Percentiles rank a stretch among this genome's conserved stretches.
Conservation (phyloP, 352 stramenopile genomes). For the Globisporangium heterothallicum region DNA sequence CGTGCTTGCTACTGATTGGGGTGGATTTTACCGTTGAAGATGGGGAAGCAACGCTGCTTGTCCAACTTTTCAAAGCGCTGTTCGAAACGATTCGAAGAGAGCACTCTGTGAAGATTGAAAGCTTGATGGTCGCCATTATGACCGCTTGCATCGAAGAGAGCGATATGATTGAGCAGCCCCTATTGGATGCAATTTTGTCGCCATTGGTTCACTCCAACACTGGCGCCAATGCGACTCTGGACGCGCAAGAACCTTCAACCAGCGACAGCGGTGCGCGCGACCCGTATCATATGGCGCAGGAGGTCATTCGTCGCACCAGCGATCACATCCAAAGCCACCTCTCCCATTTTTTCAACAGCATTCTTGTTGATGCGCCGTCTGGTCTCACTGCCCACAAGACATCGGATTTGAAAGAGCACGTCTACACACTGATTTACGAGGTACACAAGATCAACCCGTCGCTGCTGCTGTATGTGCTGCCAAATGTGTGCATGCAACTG, state of each 20-base stretch:
- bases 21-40: conserved; percentile 42
- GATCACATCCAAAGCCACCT: conserved; percentile 63
- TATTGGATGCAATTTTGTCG: conserved; percentile 62
- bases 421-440: conserved; percentile 81
- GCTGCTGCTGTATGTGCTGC: conserved; percentile 73
- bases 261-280: conserved; percentile 15
- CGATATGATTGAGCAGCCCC: conserved; percentile 49
- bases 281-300: conserved; percentile 54
- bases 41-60: conserved; percentile 39
- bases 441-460: conserved; percentile 77
- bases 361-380: conserved; percentile 51
- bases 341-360: conserved; percentile 77
- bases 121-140: conserved; percentile 74
- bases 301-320: conserved; percentile 69
- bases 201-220: conserved; percentile 36
- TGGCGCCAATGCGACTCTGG: neutral
- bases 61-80: conserved; percentile 65
- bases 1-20: conserved; percentile 45
- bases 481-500: conserved; percentile 83
- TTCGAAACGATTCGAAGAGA: conserved; percentile 60
- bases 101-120: conserved; percentile 66
- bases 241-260: neutral
- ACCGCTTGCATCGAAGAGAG: conserved; percentile 66
- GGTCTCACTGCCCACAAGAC: conserved; percentile 22
- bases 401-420: conserved; percentile 71